phyloP scores from a whole-genome alignment of 1,284 basidiomycete species.

The Ustilago esculenta region DNA sequence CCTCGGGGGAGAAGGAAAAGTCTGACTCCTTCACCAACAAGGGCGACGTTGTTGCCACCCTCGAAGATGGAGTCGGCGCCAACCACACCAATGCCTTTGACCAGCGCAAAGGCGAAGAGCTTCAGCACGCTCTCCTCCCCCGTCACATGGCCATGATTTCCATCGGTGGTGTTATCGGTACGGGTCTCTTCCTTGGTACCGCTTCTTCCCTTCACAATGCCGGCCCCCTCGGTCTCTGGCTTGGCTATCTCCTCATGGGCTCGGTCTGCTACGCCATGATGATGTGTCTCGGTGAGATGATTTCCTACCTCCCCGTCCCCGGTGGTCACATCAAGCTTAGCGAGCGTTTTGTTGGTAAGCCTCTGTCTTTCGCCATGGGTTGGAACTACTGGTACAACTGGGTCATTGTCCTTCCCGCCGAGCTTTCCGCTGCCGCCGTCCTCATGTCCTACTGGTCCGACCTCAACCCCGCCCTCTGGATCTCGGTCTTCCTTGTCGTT shows the following conservation, averaged over 20 bases:
- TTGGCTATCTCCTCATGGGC: slow-evolving; percentile 67
- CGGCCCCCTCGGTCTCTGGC: slow-evolving; percentile 68
- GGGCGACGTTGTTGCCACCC: slow-evolving; percentile 34
- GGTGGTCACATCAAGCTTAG: slow-evolving; percentile 83
- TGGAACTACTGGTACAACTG: slow-evolving; percentile 73
- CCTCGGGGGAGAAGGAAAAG: slow-evolving; percentile 38
- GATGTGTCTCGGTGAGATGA: slow-evolving; percentile 69
- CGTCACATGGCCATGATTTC: slow-evolving; percentile 54
- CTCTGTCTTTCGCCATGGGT: slow-evolving; percentile 74
- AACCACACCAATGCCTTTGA: slow-evolving; percentile 34
- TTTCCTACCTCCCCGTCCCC: slow-evolving; percentile 72
- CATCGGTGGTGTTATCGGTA: slow-evolving; percentile 54
- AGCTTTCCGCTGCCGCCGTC: slow-evolving; percentile 79
- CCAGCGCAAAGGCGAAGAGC: slow-evolving; percentile 53
- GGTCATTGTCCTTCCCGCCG: slow-evolving; percentile 76
- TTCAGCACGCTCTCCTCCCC: slow-evolving; percentile 50
- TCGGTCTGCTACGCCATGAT: slow-evolving; percentile 60
- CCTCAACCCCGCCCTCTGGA: slow-evolving; percentile 78
- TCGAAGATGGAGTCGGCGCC: slow-evolving; percentile 35
- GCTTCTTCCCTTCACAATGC: slow-evolving; percentile 71
- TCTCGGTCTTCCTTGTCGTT: slow-evolving; percentile 77
- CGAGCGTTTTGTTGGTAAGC: slow-evolving; percentile 80
- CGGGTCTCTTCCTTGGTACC: slow-evolving; percentile 76
- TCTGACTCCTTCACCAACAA: slow-evolving; percentile 23
- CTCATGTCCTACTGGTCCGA: slow-evolving; percentile 79